A percentile compares a stretch with the other conserved stretches of the same genome.
These are phyloP conservation scores for Penicillium angulare DNA, from an alignment of 495 filamentous ascomycete genomes.

Conservation along the genomic window DNA sequence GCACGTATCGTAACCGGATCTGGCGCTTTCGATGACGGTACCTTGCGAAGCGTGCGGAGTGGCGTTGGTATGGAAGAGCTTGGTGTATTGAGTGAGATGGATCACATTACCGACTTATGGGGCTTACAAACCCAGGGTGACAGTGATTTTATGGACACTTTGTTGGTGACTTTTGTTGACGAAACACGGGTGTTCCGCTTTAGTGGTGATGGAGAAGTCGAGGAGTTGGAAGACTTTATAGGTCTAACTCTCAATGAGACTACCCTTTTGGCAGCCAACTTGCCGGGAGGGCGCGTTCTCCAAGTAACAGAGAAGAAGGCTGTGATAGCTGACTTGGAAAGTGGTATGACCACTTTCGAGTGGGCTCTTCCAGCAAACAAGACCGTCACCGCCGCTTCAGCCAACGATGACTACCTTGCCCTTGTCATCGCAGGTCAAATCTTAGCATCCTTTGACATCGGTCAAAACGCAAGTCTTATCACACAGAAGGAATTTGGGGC, in stretches of 20 bases:
- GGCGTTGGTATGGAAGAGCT: slow-evolving; percentile 92
- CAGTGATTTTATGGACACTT: slow-evolving; percentile 57
- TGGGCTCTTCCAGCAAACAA: slow-evolving; percentile 61
- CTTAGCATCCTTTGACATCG: slow-evolving; percentile 64
- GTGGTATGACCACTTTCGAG: slow-evolving; percentile 62
- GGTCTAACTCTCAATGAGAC: slow-evolving; percentile 66
- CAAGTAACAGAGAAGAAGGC: slow-evolving; percentile 73
- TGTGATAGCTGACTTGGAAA: slow-evolving; percentile 64
- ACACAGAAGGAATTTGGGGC: slow-evolving; percentile 57
- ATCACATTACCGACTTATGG: slow-evolving; percentile 69
- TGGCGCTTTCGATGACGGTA: slow-evolving; percentile 82
- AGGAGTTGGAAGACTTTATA: slow-evolving; percentile 74
- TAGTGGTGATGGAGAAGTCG: slow-evolving; percentile 69
- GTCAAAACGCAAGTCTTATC: slow-evolving; percentile 53
- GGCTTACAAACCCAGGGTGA: slow-evolving; percentile 52
- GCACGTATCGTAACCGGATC: slow-evolving; percentile 91
- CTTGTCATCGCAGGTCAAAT: slow-evolving; percentile 69
- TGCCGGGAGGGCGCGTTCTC: slow-evolving; percentile 61
- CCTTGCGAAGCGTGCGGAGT: slow-evolving; percentile 82
- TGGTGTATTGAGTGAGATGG: slow-evolving; percentile 77
- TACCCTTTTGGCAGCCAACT: slow-evolving; percentile 69
- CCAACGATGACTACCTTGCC: slow-evolving; percentile 65
- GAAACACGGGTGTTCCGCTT: slow-evolving; percentile 86
- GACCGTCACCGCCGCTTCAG: slow-evolving; percentile 74
- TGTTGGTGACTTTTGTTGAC: slow-evolving; percentile 77